phyloP scores from a whole-genome alignment of 495 filamentous ascomycete genomes.

The Aspergillus conjunctus region DNA sequence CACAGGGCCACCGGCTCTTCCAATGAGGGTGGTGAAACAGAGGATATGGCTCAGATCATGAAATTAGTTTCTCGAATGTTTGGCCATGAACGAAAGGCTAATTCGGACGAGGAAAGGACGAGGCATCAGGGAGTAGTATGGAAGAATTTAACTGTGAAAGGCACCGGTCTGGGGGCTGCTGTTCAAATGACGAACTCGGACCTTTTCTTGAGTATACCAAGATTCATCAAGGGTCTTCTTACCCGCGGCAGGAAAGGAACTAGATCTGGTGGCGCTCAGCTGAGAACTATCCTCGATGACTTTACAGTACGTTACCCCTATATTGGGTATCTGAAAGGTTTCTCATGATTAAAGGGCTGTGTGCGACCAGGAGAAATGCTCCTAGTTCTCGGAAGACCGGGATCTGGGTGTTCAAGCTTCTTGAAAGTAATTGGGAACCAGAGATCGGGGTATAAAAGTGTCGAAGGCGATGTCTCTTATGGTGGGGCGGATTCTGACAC shows the following conservation, averaged over 20 bases:
- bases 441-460: slow-evolving; percentile 61
- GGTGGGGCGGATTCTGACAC: slow-evolving; percentile 60
- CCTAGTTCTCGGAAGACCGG: slow-evolving; percentile 71
- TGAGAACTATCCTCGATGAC: slow-evolving; percentile 65
- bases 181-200: slow-evolving; percentile 67
- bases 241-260: slow-evolving; percentile 43
- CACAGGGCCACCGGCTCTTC: slow-evolving; percentile 42
- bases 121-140: slow-evolving; percentile 61
- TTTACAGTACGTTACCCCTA: slow-evolving; percentile 52
- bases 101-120: slow-evolving; percentile 67
- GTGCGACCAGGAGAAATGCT: slow-evolving; percentile 54
- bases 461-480: slow-evolving; percentile 65
- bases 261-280: slow-evolving; percentile 48
- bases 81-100: slow-evolving; percentile 57
- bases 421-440: slow-evolving; percentile 71
- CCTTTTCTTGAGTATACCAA: slow-evolving; percentile 59
- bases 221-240: slow-evolving; percentile 53
- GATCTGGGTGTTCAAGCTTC: slow-evolving; percentile 72
- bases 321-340: slow-evolving; percentile 43
- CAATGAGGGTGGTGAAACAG: slow-evolving; percentile 40
- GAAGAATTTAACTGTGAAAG: slow-evolving; percentile 65
- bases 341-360: slow-evolving; percentile 36
- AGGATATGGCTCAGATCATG: slow-evolving; percentile 58
- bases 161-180: slow-evolving; percentile 65
- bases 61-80: slow-evolving; percentile 66